Evolutionary conservation across 192 early-diverging fungal genomes (phyloP).

Genomic region (Borealophlyctis nickersoniae): DNA sequence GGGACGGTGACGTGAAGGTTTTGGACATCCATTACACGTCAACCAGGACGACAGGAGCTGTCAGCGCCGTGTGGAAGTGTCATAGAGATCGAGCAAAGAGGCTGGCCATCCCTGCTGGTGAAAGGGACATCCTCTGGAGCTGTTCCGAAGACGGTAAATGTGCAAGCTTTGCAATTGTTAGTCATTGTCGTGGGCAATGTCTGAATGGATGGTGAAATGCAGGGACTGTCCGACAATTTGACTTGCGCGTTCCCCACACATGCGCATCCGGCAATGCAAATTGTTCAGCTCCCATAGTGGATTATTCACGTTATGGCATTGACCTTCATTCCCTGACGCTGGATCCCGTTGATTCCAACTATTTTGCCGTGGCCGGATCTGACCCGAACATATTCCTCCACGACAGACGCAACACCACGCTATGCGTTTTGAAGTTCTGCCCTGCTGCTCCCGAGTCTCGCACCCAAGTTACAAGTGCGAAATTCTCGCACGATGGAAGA

Average conservation of each 20-base stretch:
- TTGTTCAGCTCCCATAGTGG: background rate
- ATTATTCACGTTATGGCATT: background rate
- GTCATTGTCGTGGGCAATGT: too few species aligned
- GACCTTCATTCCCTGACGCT: conserved; percentile 7
- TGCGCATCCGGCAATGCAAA: conserved; percentile 43
- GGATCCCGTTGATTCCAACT: conserved; percentile 42
- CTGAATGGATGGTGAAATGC: too few species aligned
- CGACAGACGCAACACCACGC: background rate
- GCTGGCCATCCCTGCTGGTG: background rate
- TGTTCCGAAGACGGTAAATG: background rate
- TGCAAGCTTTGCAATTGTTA: too few species aligned
- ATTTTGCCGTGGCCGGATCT: conserved; percentile 61
- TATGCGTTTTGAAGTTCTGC: background rate
- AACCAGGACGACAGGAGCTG: background rate
- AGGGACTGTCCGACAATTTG: conserved; percentile 18
- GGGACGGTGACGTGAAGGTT: conserved; percentile 11
- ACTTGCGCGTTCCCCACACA: conserved; percentile 9
- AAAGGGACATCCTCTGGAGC: background rate
- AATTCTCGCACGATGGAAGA: conserved; percentile 1
- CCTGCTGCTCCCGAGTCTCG: background rate
- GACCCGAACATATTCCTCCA: conserved; percentile 18
- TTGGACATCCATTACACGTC: background rate
- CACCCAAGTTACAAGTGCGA: background rate
- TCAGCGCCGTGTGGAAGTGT: background rate
- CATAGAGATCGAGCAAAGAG: background rate